phyloP scores from a whole-genome alignment of 305 asterid species.

The Solanum aculeatissimum region DNA sequence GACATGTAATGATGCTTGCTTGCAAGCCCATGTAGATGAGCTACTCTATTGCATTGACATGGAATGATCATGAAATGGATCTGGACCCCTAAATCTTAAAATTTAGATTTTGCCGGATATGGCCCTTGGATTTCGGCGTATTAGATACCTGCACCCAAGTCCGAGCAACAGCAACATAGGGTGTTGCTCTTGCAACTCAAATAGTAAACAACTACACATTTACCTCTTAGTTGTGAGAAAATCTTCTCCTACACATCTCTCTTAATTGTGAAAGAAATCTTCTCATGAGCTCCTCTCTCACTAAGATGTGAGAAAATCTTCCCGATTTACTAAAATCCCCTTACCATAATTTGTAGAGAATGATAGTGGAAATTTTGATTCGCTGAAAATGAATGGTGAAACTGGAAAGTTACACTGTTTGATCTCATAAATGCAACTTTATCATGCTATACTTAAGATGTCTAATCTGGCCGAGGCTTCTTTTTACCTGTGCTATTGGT shows the following conservation, averaged over 20 bases:
- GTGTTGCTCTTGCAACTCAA: neutral
- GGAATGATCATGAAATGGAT: no score
- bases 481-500: neutral
- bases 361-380: neutral
- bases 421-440: neutral
- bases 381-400: neutral
- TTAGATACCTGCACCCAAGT: neutral
- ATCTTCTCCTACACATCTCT: neutral
- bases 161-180: neutral
- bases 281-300: neutral
- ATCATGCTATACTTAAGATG: neutral
- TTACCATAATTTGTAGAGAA: neutral
- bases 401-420: neutral
- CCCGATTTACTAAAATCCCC: neutral
- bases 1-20: no score
- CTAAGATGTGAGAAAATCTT: neutral
- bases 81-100: neutral
- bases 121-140: neutral
- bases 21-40: no score
- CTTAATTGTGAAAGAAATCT: neutral
- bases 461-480: neutral
- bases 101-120: neutral
- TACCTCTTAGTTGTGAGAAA: neutral
- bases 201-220: neutral
- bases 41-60: no score